Evolutionary conservation across 768 basidiomycete genomes (phyloP), one percentile per base, ranked within the genome.

Genomic region (Pleurotus giganteus): DNA sequence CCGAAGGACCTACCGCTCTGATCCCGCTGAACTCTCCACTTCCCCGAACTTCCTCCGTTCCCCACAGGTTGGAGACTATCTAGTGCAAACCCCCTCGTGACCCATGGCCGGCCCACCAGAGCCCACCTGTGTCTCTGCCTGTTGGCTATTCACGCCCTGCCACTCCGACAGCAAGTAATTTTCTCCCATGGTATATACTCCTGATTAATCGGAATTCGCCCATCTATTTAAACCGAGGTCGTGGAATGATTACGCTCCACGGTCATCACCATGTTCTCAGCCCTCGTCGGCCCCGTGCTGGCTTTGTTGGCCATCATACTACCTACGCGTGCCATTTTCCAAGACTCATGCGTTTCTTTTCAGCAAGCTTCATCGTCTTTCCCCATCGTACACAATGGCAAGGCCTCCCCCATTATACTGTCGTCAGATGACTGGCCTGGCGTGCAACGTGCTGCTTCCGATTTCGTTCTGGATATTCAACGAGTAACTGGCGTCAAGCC

Each of bases 391-490:
- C 67, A 66, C 57, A 72, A 72, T 39, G 69, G 74, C 47, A 69
- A 69, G 26, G 82, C 77, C 1, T 71, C 79, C 1, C 78, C 80
- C 2, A 71, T 85, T 19, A 66, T 82, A 37, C 68, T 80, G 36
- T 78, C 81, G 11, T 58, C 72, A 0, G 82, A 83, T 47, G 84
- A 87, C 46, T 86, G 82, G 80, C 78, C 80, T 13, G 82, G 82
- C 36, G 83, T 87, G 1, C 83, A 83, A 47, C 73, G 81, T 28
- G 84, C 83, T 2, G 84, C 82, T 3, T 60, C 72, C 4, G 81
- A 84, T 60, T 87, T 89, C 61, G 81, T 74, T 1, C 63, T 73
- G 15, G 87, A 89, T 65, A 81, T 90, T 31, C 66, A 81, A 54
- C 72, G 74, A 36, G 85, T 89, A 34, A 84, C 85, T 0, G 80